A percentile compares a stretch with the other conserved stretches of the same genome.
These are phyloP conservation scores for Picea mariana DNA, from an alignment of 83 land plant species.

Conservation along the genomic window DNA sequence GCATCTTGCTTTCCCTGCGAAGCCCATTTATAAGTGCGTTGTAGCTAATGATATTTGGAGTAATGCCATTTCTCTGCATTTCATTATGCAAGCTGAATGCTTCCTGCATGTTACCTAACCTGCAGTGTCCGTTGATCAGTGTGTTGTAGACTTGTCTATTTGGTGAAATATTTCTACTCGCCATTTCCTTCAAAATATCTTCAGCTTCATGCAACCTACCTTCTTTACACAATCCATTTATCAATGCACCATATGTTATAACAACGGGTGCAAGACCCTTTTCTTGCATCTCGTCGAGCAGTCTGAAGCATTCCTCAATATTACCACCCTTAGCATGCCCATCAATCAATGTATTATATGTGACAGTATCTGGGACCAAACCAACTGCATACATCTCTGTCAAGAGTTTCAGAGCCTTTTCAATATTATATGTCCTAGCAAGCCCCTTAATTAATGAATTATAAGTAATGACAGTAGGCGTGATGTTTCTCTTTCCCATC, in stretches of 20 bases:
- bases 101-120: slow-evolving; percentile 34
- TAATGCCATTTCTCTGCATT: slow-evolving; percentile 33
- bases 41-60: slow-evolving; percentile 53
- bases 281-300: slow-evolving; percentile 44
- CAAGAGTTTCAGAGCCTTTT: slow-evolving; percentile 26
- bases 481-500: slow-evolving; percentile 32
- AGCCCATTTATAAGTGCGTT: slow-evolving; percentile 57
- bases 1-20: slow-evolving; percentile 26
- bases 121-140: slow-evolving; percentile 48
- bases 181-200: slow-evolving; percentile 40
- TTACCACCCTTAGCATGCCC: slow-evolving; percentile 28
- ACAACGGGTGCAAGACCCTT: slow-evolving; percentile 49
- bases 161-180: slow-evolving; percentile 32
- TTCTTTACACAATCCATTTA: slow-evolving; percentile 53
- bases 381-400: slow-evolving; percentile 40
- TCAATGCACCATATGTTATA: slow-evolving; percentile 52
- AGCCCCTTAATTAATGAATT: slow-evolving; percentile 48
- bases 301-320: slow-evolving; percentile 43
- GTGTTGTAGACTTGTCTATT: slow-evolving; percentile 54
- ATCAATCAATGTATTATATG: slow-evolving; percentile 54
- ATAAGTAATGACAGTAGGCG: slow-evolving; percentile 37
- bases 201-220: slow-evolving; percentile 57
- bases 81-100: slow-evolving; percentile 34
- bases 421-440: slow-evolving; percentile 28
- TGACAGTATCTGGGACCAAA: slow-evolving; percentile 40